Conservation (phyloP, 768 basidiomycete genomes). For the Termitomyces sp. region DNA sequence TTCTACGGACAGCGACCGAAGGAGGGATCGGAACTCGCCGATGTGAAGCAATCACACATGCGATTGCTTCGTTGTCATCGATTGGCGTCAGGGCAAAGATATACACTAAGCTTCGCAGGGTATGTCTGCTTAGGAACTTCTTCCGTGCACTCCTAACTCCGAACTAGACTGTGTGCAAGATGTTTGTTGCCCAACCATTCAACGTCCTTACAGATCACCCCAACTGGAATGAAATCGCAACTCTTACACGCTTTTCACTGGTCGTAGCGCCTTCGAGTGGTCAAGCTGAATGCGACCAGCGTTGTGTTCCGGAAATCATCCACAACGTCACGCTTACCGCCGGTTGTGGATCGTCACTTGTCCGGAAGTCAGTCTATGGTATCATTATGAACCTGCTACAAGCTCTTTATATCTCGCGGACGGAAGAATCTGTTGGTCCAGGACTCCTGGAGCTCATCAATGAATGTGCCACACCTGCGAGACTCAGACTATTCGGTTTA, state of each 20-base stretch:
- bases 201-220: slow-evolving; percentile 62
- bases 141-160: background rate
- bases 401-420: slow-evolving; percentile 54
- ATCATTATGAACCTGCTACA: slow-evolving; percentile 80
- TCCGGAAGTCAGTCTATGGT: slow-evolving; percentile 80
- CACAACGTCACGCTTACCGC: slow-evolving; percentile 78
- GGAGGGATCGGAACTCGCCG: slow-evolving; percentile 70
- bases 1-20: slow-evolving; percentile 79
- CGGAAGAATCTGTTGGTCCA: slow-evolving; percentile 54
- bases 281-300: slow-evolving; percentile 58
- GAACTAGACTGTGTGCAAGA: slow-evolving; percentile 63
- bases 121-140: slow-evolving; percentile 18
- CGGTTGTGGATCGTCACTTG: slow-evolving; percentile 64
- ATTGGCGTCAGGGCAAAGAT: slow-evolving; percentile 75
- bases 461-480: slow-evolving; percentile 49
- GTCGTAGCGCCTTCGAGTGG: slow-evolving; percentile 65
- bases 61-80: slow-evolving; percentile 68
- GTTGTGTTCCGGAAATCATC: slow-evolving; percentile 78
- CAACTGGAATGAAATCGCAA: slow-evolving; percentile 79
- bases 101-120: slow-evolving; percentile 75
- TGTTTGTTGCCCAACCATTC: slow-evolving; percentile 51
- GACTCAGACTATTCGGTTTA: slow-evolving; percentile 71
- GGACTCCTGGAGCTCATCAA: slow-evolving; percentile 60
- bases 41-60: slow-evolving; percentile 71
- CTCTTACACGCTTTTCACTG: slow-evolving; percentile 69